Percentiles rank a stretch among this genome's conserved stretches.
These are phyloP conservation scores for Hypomontagnella monticulosa DNA, from an alignment of 495 filamentous ascomycete species.

Conservation along the genomic window DNA sequence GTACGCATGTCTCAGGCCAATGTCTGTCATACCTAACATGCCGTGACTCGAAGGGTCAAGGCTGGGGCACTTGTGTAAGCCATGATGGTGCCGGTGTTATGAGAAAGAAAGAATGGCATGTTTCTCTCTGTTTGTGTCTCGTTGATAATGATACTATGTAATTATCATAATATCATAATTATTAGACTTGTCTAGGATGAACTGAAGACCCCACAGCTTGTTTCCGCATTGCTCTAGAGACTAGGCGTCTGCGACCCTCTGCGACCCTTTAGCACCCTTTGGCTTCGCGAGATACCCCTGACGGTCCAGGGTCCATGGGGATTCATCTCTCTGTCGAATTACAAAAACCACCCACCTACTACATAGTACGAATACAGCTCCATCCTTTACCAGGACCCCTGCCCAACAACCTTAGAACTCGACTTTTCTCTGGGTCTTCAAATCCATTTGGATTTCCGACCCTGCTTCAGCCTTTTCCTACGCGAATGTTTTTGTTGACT, in stretches of 20 bases:
- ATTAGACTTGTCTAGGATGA: slow-evolving; percentile 7
- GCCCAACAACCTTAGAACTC: slow-evolving; percentile 26
- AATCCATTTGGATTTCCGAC: slow-evolving; percentile 35
- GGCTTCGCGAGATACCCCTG: slow-evolving; percentile 21
- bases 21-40: slow-evolving; percentile 34
- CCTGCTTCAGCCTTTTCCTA: slow-evolving; percentile 28
- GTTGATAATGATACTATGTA: no score
- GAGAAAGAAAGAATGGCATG: slow-evolving; percentile 15
- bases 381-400: slow-evolving; percentile 34
- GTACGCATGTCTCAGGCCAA: slow-evolving; percentile 31
- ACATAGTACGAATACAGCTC: slow-evolving; percentile 33
- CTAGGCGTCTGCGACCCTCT: slow-evolving; percentile 32
- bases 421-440: slow-evolving; percentile 32
- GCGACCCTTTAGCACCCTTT: slow-evolving; percentile 31
- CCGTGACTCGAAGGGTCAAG: slow-evolving; percentile 14
- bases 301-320: slow-evolving; percentile 19
- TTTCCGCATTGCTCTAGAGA: slow-evolving; percentile 31
- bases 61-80: slow-evolving; percentile 30
- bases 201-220: slow-evolving; percentile 29
- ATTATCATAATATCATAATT: slow-evolving; percentile 21
- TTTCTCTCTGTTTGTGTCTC: not conserved
- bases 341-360: slow-evolving; percentile 40
- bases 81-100: slow-evolving; percentile 18
- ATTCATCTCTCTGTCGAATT: slow-evolving; percentile 41
- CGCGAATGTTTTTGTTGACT: slow-evolving; percentile 25